Base-by-base conservation (phyloP, 2,329 filamentous ascomycete species). In the Orbilia brochopaga region DNA sequence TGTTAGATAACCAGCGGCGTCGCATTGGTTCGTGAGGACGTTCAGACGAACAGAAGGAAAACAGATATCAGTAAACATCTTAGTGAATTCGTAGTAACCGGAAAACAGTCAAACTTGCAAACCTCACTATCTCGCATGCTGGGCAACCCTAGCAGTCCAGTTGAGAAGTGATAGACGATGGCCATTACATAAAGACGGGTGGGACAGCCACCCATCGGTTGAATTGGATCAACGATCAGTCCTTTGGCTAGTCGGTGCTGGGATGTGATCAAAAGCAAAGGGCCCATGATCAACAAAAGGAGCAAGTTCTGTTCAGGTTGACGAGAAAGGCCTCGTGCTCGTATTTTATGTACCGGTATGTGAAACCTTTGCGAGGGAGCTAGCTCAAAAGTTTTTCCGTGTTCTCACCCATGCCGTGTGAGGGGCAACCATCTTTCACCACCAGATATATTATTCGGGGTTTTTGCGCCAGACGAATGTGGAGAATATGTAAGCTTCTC, bases 361-460 rank as follows among this genome's bases (percentile, higher is more conserved):
- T 55, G 27, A 37, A 40, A 58, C 54, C 48, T 48, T 44, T 51
- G 46, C 48, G 53, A 48, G 44, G 44, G 44, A 48, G 59, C 54
- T 21, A 59, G 53, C 50, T 63, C 32, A 19, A 70, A 70, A 70
- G 66, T 70, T 70, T 70, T 70, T 70, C 66, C 66, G 66, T 70
- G 59, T 70, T 24, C 63, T 64, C 63, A 61, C 64, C 58, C 53
- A 60, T 51, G 61, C 61, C 52, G 56, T 65, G 52, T 53, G 61
- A 57, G 61, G 53, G 37, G 24, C 55, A 37, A 48, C 13, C 44
- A 58, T 60, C 52, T 64, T 53, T 58, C 44, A 51, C 30, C 57
- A 37, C 40, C 55, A 32, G n/a, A n/a, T n/a, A n/a, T n/a, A n/a
- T n/a, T n/a, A 54, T 63, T 57, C 59, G 66, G 66, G 37, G 59